Evolutionary conservation across 1,284 basidiomycete genomes (phyloP).

Genomic region (Vanrija humicola): DNA sequence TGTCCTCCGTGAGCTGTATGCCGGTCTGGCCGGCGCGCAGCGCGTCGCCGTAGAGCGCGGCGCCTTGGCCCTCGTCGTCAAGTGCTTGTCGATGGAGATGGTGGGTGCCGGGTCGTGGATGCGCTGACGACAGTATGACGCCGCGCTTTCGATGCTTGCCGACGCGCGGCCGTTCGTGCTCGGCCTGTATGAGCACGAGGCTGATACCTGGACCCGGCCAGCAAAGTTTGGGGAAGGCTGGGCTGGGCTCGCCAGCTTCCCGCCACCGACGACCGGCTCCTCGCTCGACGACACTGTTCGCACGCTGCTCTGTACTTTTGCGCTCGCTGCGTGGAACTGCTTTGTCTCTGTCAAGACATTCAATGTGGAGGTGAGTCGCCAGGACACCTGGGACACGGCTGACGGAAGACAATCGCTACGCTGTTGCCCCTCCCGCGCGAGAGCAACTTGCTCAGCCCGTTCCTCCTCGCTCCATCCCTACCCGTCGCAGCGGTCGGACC

Average conservation of each 20-base stretch:
- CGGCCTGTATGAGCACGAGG: constrained; percentile 19
- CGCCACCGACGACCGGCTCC: constrained; percentile 2
- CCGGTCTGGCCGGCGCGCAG: constrained; percentile 12
- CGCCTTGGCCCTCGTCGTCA: constrained; percentile 17
- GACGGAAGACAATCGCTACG: neutral
- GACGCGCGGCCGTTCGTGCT: constrained; percentile 18
- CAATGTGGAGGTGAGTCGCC: constrained; percentile 9
- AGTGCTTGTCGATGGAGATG: constrained; percentile 26
- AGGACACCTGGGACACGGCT: no score
- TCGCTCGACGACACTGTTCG: constrained; percentile 12
- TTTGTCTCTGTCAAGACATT: constrained; percentile 13
- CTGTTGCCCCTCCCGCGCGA: neutral
- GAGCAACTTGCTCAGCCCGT: neutral
- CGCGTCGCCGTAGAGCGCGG: constrained; percentile 31
- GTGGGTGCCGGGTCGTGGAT: constrained; percentile 17
- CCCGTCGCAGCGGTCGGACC: neutral
- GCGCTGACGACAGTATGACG: constrained; percentile 15
- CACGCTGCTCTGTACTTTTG: constrained; percentile 14
- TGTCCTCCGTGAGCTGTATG: constrained; percentile 23
- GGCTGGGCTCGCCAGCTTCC: neutral
- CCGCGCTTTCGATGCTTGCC: constrained; percentile 21
- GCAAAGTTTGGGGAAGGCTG: neutral
- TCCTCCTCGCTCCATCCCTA: constrained; percentile 9
- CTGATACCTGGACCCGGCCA: neutral
- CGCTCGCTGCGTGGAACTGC: constrained; percentile 26